A percentile compares a stretch with the other conserved stretches of the same genome.
Evolutionary conservation across 1,284 basidiomycete species (phyloP).

Genomic region (Rhodotorula glutinis): DNA sequence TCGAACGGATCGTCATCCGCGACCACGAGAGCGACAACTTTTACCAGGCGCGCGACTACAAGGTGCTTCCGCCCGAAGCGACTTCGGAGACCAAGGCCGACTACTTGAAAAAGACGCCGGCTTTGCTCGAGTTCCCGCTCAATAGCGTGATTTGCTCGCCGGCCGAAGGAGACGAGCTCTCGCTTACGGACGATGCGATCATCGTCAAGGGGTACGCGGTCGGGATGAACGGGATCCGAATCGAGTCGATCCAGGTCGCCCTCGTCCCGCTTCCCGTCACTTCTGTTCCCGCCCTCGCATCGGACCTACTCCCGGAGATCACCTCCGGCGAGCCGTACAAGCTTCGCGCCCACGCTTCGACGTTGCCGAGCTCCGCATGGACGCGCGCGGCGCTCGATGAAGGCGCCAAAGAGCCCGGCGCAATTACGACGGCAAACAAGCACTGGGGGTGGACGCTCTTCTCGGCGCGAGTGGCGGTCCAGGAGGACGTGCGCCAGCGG

Average conservation of each 20-base stretch:
- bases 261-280: conserved; percentile 8
- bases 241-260: conserved; percentile 14
- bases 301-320: too few species aligned
- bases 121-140: conserved; percentile 29
- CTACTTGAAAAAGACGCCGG: conserved; percentile 17
- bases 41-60: conserved; percentile 38
- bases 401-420: not conserved
- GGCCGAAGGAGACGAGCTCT: not conserved
- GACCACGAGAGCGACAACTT: conserved; percentile 30
- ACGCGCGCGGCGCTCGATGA: conserved; percentile 6
- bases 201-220: conserved; percentile 36
- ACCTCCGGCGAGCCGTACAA: conserved; percentile 2
- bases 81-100: conserved; percentile 33
- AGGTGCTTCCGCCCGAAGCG: conserved; percentile 34
- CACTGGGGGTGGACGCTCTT: conserved; percentile 38
- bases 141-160: conserved; percentile 33
- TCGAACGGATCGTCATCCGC: conserved; percentile 52
- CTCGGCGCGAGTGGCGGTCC: not conserved
- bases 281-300: too few species aligned
- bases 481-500: not conserved
- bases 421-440: not conserved
- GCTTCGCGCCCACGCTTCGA: conserved; percentile 15
- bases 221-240: conserved; percentile 17
- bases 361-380: conserved; percentile 3
- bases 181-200: conserved; percentile 5